Base-by-base conservation (phyloP, 257 asterid genomes). In the Ehretia macrophylla region DNA sequence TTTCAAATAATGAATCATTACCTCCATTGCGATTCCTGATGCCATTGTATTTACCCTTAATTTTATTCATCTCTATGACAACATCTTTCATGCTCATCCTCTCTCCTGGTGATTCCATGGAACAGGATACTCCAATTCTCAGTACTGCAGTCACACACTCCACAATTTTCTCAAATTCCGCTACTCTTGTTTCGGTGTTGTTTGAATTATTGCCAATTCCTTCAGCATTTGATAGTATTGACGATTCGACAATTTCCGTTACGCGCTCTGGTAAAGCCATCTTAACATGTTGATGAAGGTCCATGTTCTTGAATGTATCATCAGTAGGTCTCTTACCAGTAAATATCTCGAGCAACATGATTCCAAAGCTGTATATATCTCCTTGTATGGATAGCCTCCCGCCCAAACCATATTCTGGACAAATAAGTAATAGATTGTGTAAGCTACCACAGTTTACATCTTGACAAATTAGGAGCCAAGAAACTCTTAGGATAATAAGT, bases 291-390 rank as follows among this genome's bases (percentile, higher is more conserved):
- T 58, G 40, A 11, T 58, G 50, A 39, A 14, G 48, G 21, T 22
- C 3, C 12, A 58, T 32, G 10, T 42, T 42, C 8, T 58, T 58
- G 44, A 58, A 22, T 42, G 14, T 10, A 17, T 21, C 32, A 44
- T 39, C 52, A 19, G 63, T 42, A 17, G 52, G 63, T 58, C 51
- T 44, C 19, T 21, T n/a, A 16, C 62, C 62, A 40, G 63, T 42
- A 21, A 58, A 40, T 48, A 58, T 58, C 23, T 58, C 63, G 35
- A 58, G 4, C 10, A 42, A 40, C 27, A 42, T 17, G 21, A 58
- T 58, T 11, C 50, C 39, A 58, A 1, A 39, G 63, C 50, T 42
- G 44, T n/a, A 58, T 8, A 40, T 19, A 10, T 42, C 47, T 14
- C 63, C 63, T 14, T 19, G 0, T 13, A 14, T 14, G 21, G 48